A percentile compares a stretch with the other conserved stretches of the same genome.
phyloP scores from a whole-genome alignment of 1,139 yeast species.

The Pichia sp. region DNA sequence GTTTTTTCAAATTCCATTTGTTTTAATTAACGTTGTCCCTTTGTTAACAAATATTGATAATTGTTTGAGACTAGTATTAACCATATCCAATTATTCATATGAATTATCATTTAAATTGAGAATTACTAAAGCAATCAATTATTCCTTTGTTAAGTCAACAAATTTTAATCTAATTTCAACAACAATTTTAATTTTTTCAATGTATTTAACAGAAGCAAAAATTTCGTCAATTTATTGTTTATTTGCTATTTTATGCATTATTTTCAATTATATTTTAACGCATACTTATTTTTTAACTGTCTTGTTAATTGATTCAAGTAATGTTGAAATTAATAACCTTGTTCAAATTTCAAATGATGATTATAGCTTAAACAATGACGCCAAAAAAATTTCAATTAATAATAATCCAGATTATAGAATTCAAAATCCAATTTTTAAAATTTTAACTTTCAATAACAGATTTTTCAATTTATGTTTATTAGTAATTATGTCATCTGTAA shows the following conservation, averaged over 20 bases:
- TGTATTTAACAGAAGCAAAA: slow-evolving; percentile 25
- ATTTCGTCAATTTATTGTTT: slow-evolving; percentile 31
- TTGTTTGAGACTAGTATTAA: slow-evolving; percentile 34
- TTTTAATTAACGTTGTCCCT: slow-evolving; percentile 27
- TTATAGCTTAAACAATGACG: background rate
- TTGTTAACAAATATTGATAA: slow-evolving; percentile 18
- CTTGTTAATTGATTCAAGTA: slow-evolving; percentile 57
- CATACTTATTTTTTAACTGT: slow-evolving; percentile 60
- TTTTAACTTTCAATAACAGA: background rate
- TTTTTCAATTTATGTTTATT: background rate
- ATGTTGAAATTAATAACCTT: slow-evolving; percentile 56
- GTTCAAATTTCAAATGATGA: slow-evolving; percentile 19
- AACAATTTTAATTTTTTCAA: slow-evolving; percentile 10
- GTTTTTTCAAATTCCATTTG: slow-evolving; percentile 34
- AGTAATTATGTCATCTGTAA: background rate
- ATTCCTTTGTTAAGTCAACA: slow-evolving; percentile 5
- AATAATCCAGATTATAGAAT: background rate
- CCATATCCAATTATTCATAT: slow-evolving; percentile 37
- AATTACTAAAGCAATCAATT: slow-evolving; percentile 1
- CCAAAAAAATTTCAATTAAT: background rate
- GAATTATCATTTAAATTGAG: slow-evolving; percentile 33
- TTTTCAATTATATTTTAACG: slow-evolving; percentile 55
- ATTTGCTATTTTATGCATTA: slow-evolving; percentile 24
- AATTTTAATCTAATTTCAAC: background rate
- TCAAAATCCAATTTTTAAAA: background rate